Evolutionary conservation across 1,284 basidiomycete species (phyloP), one percentile per base, ranked within the genome.

Genomic region (Trametes versicolor): DNA sequence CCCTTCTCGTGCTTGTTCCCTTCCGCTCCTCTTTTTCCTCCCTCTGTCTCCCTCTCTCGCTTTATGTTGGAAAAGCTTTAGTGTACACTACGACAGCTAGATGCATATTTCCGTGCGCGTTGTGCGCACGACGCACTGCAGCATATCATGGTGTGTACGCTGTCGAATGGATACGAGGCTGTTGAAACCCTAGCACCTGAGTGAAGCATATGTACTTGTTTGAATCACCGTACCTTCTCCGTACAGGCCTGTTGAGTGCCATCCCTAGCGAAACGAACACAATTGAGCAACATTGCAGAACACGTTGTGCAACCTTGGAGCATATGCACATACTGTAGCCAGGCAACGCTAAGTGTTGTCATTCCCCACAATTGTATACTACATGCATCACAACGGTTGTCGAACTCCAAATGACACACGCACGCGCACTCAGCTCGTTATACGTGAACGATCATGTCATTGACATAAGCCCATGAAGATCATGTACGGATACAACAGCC

Each of bases 1-100:
- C 21, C 51, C 29, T 29, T 62, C 53, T 64, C 60, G 62, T 66
- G 53, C 65, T 66, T 65, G 64, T n/a, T n/a, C n/a, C n/a, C n/a
- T 63, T 48, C 2, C 12, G 34, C 64, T 55, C 43, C 19, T 13
- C 25, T 5, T 39, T 6, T 15, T 49, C 23, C 59, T 47, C 36
- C 45, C 43, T 27, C 43, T 58, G 36, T 50, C n/a, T 25, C 48
- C 48, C 54, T 66, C 41, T 39, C 57, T 49, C 45, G 36, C 57
- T 57, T 57, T 41, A 57, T 57, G 64, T 70, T 71, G 68, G 70
- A 71, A 72, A 72, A 57, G 25, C 51, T 70, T n/a, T 70, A 72
- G 64, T 74, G 73, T 74, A 74, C 68, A 70, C 64, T 69, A 68
- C 68, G 70, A 70, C 68, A 71, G 70, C 71, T 73, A 73, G 71